Evolutionary conservation across 2,329 filamentous ascomycete genomes (phyloP).

Genomic region (Juglanconis juglandina): DNA sequence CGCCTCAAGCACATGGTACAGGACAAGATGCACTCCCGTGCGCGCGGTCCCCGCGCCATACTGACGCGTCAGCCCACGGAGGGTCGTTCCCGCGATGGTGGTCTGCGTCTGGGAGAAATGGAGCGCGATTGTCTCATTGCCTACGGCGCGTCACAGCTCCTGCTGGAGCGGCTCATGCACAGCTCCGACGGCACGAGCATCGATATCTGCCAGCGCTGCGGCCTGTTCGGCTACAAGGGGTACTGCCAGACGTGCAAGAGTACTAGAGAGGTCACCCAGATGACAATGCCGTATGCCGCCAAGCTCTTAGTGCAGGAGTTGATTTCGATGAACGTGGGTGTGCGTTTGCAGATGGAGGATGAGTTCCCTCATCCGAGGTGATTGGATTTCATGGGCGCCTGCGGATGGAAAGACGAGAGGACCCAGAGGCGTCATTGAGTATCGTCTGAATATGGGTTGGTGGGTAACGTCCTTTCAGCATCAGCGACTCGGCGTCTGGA

Average conservation of each 20-base stretch:
- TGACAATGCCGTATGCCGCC: conserved; percentile 96
- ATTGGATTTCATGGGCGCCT: neutral
- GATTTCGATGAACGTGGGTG: conserved; percentile 98
- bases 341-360: conserved; percentile 83
- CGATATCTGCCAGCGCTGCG: conserved; percentile 91
- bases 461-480: neutral
- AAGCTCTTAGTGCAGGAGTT: conserved; percentile 95
- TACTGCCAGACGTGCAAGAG: conserved; percentile 93
- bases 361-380: conserved; percentile 72
- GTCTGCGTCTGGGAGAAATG: conserved; percentile 94
- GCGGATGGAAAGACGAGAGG: neutral
- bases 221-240: conserved; percentile 90
- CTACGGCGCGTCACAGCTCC: conserved; percentile 87
- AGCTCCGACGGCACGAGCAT: conserved; percentile 86
- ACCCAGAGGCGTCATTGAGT: neutral
- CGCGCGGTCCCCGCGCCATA: conserved; percentile 84
- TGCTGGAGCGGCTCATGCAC: conserved; percentile 92
- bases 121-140: conserved; percentile 97
- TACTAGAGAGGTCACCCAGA: conserved; percentile 78
- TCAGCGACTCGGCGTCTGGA: conserved; percentile 6
- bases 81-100: conserved; percentile 87
- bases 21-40: conserved; percentile 98
- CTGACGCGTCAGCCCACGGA: conserved; percentile 94
- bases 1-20: conserved; percentile 99
- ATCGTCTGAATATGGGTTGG: conserved; percentile 1